Percentiles rank a stretch among this genome's conserved stretches.
phyloP scores from a whole-genome alignment of 2,329 filamentous ascomycete species.

The Aspergillus glaucus region DNA sequence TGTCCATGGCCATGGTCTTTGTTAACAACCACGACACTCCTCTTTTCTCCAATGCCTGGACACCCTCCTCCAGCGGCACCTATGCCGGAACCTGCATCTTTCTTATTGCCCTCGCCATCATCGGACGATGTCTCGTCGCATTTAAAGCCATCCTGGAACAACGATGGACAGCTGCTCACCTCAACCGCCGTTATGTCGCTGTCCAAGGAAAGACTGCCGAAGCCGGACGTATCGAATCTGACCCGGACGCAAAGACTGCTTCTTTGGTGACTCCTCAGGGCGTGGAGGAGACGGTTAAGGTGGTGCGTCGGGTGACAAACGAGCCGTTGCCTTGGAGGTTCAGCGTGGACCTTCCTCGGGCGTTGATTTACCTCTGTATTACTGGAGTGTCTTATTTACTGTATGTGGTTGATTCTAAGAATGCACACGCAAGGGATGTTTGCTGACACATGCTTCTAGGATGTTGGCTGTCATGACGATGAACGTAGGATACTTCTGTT shows the following conservation, averaged over 20 bases:
- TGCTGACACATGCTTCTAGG: constrained; percentile 40
- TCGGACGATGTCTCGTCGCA: constrained; percentile 66
- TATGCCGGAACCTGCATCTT: constrained; percentile 94
- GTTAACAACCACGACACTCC: constrained; percentile 57
- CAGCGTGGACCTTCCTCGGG: constrained; percentile 69
- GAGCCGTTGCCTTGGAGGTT: constrained; percentile 67
- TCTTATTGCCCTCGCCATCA: constrained; percentile 66
- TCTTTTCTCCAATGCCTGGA: constrained; percentile 66
- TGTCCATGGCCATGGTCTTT: constrained; percentile 36
- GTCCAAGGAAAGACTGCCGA: constrained; percentile 60
- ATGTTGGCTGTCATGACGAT: constrained; percentile 92
- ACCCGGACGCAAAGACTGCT: constrained; percentile 58
- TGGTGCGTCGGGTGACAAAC: constrained; percentile 56
- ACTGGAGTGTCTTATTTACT: constrained; percentile 77
- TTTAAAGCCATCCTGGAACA: constrained; percentile 55
- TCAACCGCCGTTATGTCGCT: constrained; percentile 69
- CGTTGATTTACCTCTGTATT: constrained; percentile 63
- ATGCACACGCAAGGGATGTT: neutral
- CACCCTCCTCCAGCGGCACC: constrained; percentile 59
- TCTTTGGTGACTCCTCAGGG: constrained; percentile 67
- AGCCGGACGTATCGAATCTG: constrained; percentile 53
- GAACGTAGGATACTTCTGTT: constrained; percentile 79
- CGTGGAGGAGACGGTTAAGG: constrained; percentile 70
- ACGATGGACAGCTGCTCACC: constrained; percentile 64
- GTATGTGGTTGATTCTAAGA: constrained; percentile 67